phyloP scores from a whole-genome alignment of 225 moss, liverwort and hornwort species.

The Physcomitrium patens region DNA sequence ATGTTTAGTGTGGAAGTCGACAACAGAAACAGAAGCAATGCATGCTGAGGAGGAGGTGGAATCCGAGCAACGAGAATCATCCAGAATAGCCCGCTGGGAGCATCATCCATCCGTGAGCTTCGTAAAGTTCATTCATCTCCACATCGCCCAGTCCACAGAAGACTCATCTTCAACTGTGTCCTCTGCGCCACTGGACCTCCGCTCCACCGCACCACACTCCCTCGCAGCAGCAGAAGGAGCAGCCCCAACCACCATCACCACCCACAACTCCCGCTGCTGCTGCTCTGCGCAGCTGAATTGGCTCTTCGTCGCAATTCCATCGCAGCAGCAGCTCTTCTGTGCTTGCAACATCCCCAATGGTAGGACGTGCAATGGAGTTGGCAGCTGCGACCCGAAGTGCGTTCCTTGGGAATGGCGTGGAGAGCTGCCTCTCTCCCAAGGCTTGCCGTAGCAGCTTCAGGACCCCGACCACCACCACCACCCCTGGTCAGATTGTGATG shows the following conservation, averaged over 20 bases:
- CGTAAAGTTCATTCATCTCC: constrained; percentile 15
- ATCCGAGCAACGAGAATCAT: too few relatives aligned
- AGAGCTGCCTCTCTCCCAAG: neutral
- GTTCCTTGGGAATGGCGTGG: constrained; percentile 41
- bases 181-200: constrained; percentile 30
- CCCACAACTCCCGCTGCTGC: constrained; percentile 28
- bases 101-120: too few relatives aligned
- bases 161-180: constrained; percentile 4
- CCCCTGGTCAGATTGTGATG: constrained; percentile 60
- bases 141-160: constrained; percentile 42
- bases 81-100: too few relatives aligned
- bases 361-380: constrained; percentile 28
- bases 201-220: too few relatives aligned
- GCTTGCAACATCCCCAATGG: neutral
- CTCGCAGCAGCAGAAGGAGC: too few relatives aligned
- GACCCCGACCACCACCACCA: neutral
- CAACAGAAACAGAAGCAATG: too few relatives aligned
- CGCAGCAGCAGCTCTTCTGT: neutral
- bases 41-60: too few relatives aligned
- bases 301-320: too few relatives aligned
- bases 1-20: too few relatives aligned
- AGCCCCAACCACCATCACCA: neutral
- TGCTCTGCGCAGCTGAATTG: neutral
- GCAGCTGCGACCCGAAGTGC: constrained; percentile 27
- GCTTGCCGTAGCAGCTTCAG: neutral